Evolutionary conservation across 371 early-diverging fungal species (phyloP), one percentile per base, ranked within the genome.

Genomic region (Coemansia sp.): DNA sequence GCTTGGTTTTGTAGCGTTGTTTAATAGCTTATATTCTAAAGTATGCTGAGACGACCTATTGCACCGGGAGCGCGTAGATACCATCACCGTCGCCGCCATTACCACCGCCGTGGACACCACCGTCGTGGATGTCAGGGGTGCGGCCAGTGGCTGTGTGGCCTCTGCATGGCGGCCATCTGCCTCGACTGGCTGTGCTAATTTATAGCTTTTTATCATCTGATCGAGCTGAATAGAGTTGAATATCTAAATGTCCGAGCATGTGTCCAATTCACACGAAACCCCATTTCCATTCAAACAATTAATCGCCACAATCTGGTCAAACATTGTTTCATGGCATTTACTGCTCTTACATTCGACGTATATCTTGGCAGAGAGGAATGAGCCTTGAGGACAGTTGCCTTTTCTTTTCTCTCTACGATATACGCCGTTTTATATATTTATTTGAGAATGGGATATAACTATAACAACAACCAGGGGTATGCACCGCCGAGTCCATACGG

Each of bases 401-500:
- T 26, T 14, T 26, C 34, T 34, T 34, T 34, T 55, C 34, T 55
- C 18, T 55, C 14, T 53, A 2, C 29, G 2, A 14, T 54, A 14
- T 54, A 31, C 34, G n/a, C 5, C 7, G 18, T 40, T 59, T 55
- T 29, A 18, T 14, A 54, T 48, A 13, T 14, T 24, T 21, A 24
- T 37, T 40, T 6, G 18, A n/a, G 5, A 62, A 63, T 26, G 47
- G 39, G 40, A 1, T 42, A 59, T 37, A 16, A 7, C 13, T 27
- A 55, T 55, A 48, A 63, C 21, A 18, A 53, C 16, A 29, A 59
- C 50, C 16, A 29, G 4, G 47, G 48, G 5, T 50, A 59, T 24
- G 64, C 59, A 1, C 69, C 64, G 14, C 56, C 61, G 2, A 16
- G 45, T 5, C 59, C 29, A 1, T 47, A 58, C n/a, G 47, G 59